phyloP scores from a whole-genome alignment of 2,329 filamentous ascomycete species.

The Xylaria sp. region DNA sequence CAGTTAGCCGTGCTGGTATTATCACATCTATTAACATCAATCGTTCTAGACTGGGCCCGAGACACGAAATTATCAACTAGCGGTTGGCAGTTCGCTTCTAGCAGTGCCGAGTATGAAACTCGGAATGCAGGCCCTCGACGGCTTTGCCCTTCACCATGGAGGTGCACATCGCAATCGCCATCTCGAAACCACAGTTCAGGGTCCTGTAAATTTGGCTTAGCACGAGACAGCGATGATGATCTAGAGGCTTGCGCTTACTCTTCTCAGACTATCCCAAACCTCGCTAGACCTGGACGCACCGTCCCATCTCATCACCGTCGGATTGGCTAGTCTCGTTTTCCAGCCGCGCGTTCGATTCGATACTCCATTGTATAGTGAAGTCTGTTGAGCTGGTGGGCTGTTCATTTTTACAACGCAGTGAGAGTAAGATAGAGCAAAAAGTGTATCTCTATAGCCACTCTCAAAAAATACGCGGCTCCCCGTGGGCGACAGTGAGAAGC shows the following conservation, averaged over 20 bases:
- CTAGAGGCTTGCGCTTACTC: conserved; percentile 53
- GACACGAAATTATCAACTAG: conserved; percentile 66
- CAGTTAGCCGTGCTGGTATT: conserved; percentile 47
- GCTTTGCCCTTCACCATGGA: conserved; percentile 74
- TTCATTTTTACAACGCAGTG: conserved; percentile 29
- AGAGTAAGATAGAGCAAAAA: conserved; percentile 11
- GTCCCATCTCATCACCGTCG: conserved; percentile 62
- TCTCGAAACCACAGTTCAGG: conserved; percentile 74
- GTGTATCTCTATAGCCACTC: background rate
- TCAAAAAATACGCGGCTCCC: conserved; percentile 1
- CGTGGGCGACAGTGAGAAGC: background rate
- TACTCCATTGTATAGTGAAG: conserved; percentile 50
- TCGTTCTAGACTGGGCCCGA: conserved; percentile 45
- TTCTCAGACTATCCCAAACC: conserved; percentile 61
- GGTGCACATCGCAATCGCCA: conserved; percentile 76
- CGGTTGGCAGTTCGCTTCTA: conserved; percentile 67
- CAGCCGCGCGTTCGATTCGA: conserved; percentile 52
- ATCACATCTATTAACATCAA: conserved; percentile 42
- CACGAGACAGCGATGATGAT: background rate
- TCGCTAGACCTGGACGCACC: conserved; percentile 57
- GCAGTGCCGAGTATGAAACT: conserved; percentile 68
- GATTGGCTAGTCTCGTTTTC: conserved; percentile 48
- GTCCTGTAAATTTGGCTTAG: conserved; percentile 64
- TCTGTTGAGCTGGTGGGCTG: conserved; percentile 33
- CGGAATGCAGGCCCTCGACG: conserved; percentile 74